Evolutionary conservation across 2,329 filamentous ascomycete species (phyloP).

Genomic region (Xylariaceae sp.): DNA sequence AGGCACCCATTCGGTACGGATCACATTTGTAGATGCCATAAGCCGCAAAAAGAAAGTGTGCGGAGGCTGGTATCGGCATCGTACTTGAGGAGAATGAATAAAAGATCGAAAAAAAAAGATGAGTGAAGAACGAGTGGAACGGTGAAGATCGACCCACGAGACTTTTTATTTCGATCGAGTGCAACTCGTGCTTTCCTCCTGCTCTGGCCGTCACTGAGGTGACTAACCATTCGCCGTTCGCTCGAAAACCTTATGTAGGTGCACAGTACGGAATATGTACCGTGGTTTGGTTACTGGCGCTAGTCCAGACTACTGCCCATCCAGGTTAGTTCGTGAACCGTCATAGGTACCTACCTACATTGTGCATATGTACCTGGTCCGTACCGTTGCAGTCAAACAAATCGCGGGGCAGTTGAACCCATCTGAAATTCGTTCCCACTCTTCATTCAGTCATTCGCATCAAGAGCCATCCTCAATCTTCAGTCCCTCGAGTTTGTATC

Average conservation of each 20-base stretch:
- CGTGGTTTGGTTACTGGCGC: too few relatives aligned
- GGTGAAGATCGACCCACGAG: background rate
- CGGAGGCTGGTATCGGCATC: too few relatives aligned
- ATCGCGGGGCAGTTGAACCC: constrained; percentile 3
- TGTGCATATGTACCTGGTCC: background rate
- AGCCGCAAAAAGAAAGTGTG: too few relatives aligned
- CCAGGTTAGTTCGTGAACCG: background rate
- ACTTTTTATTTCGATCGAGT: background rate
- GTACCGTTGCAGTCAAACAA: background rate
- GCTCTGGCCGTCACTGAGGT: background rate
- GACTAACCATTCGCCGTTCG: background rate
- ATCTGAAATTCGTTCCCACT: background rate
- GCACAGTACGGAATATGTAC: too few relatives aligned
- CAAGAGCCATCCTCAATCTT: background rate
- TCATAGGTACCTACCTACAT: background rate
- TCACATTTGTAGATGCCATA: too few relatives aligned
- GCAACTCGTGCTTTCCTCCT: background rate
- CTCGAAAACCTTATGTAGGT: background rate
- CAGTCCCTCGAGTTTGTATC: too few relatives aligned
- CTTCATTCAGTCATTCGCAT: background rate
- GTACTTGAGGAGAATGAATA: too few relatives aligned
- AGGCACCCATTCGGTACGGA: too few relatives aligned
- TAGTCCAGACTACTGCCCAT: background rate
- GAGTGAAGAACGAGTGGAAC: background rate
- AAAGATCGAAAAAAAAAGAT: background rate